phyloP scores from a whole-genome alignment of 495 filamentous ascomycete genomes.

The Terfezia claveryi region DNA sequence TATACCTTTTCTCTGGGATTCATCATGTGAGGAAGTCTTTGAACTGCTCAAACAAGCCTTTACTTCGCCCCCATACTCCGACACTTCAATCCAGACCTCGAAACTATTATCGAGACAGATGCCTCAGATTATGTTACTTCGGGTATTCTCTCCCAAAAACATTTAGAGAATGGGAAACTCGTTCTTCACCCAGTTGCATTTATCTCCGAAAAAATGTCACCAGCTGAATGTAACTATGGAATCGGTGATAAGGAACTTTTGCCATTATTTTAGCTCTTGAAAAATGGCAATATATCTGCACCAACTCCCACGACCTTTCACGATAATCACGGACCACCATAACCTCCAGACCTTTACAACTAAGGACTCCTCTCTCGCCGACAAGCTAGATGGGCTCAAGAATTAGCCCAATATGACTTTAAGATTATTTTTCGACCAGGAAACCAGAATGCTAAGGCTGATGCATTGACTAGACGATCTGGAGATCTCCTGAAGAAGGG shows the following conservation, averaged over 20 bases:
- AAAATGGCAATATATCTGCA: constrained; percentile 17
- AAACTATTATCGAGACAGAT: constrained; percentile 1
- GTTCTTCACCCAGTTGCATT: constrained; percentile 3
- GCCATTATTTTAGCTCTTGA: constrained; percentile 12
- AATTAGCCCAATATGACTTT: constrained; percentile 3
- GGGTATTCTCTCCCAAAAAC: background rate
- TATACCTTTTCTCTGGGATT: background rate
- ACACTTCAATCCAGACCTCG: background rate
- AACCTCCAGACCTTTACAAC: constrained; percentile 16
- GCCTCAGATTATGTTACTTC: constrained; percentile 3
- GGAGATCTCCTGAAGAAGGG: background rate
- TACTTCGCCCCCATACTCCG: background rate
- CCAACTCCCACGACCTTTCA: constrained; percentile 1
- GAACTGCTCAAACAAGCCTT: background rate
- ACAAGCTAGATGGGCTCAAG: constrained; percentile 1
- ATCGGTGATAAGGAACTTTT: constrained; percentile 4
- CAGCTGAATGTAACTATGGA: constrained; percentile 5
- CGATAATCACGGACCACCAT: constrained; percentile 12
- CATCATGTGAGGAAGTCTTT: background rate
- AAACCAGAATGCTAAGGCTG: background rate
- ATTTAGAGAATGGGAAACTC: background rate
- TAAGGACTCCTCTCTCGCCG: background rate
- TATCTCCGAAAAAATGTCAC: constrained; percentile 1
- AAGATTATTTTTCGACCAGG: constrained; percentile 4
- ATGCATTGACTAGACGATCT: background rate